Percentiles rank a stretch among this genome's conserved stretches.
Conservation (phyloP, 129 eudicot species). For the Glebionis coronaria region DNA sequence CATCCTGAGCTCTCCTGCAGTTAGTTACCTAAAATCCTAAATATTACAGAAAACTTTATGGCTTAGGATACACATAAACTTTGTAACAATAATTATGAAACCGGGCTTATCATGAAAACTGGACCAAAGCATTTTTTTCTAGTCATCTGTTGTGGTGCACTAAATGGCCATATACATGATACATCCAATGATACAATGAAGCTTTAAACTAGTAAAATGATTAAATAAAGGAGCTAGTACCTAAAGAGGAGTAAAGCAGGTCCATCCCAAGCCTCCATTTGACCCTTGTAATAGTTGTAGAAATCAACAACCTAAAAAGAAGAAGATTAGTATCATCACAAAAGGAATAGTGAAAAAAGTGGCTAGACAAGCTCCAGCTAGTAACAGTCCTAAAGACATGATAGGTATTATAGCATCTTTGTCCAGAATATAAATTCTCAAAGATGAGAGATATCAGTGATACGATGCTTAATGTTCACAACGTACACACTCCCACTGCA, state of each 20-base stretch:
- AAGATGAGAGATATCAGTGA: no score
- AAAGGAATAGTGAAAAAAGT: background rate
- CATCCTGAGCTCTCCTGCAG: constrained; percentile 4
- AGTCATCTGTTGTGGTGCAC: background rate
- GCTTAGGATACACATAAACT: background rate
- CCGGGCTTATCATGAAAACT: constrained; percentile 15
- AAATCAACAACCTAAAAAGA: constrained; percentile 73
- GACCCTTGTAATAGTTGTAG: constrained; percentile 98
- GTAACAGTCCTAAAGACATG: no score
- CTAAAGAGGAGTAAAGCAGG: constrained; percentile 98
- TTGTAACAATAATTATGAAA: constrained; percentile 12
- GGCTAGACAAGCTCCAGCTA: no score
- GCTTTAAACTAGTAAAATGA: constrained; percentile 3
- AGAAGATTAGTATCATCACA: constrained; percentile 7
- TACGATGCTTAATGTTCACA: no score
- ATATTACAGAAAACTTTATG: constrained; percentile 8
- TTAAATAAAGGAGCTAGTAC: constrained; percentile 28
- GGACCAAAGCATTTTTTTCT: background rate
- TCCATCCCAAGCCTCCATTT: constrained; percentile 99
- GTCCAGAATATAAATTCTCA: no score
- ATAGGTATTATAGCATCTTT: no score
- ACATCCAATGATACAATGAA: background rate
- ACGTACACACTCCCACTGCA: no score
- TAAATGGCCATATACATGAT: background rate
- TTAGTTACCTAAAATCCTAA: constrained; percentile 7